A percentile compares a stretch with the other conserved stretches of the same genome.
phyloP scores from a whole-genome alignment of 306 rosid genomes.

The Malus sylvestris region DNA sequence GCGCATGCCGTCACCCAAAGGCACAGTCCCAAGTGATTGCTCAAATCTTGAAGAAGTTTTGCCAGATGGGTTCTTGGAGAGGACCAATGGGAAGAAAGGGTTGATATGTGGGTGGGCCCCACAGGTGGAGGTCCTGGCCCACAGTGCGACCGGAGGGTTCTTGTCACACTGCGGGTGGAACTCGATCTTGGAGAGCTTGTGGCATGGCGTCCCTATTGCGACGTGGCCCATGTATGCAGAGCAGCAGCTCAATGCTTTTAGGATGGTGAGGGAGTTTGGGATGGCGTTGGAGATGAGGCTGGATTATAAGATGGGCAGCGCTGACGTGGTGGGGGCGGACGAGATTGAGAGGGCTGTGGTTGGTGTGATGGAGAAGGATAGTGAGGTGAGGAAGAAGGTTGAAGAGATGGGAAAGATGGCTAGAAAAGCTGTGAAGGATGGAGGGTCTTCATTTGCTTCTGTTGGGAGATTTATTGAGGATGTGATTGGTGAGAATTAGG shows the following conservation, averaged over 20 bases:
- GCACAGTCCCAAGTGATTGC: background rate
- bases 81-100: slow-evolving; percentile 39
- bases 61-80: slow-evolving; percentile 56
- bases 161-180: slow-evolving; percentile 73
- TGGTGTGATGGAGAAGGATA: slow-evolving; percentile 27
- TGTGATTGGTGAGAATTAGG: background rate
- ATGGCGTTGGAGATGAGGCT: slow-evolving; percentile 39
- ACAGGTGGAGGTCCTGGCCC: slow-evolving; percentile 43
- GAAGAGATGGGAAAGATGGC: slow-evolving; percentile 30
- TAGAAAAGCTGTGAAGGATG: slow-evolving; percentile 23
- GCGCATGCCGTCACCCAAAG: slow-evolving; percentile 14
- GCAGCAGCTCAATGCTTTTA: slow-evolving; percentile 56
- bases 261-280: slow-evolving; percentile 40
- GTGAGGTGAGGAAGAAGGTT: slow-evolving; percentile 31
- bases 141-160: slow-evolving; percentile 45
- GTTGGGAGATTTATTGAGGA: background rate
- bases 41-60: slow-evolving; percentile 12
- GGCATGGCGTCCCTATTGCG: slow-evolving; percentile 58
- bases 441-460: slow-evolving; percentile 30
- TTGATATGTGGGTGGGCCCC: slow-evolving; percentile 57
- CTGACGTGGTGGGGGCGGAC: slow-evolving; percentile 37
- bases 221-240: slow-evolving; percentile 78
- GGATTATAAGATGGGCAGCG: slow-evolving; percentile 25
- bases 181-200: slow-evolving; percentile 58
- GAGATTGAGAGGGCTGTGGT: slow-evolving; percentile 39